Conservation (phyloP, 768 basidiomycete genomes). For the Tulasnella sp. region DNA sequence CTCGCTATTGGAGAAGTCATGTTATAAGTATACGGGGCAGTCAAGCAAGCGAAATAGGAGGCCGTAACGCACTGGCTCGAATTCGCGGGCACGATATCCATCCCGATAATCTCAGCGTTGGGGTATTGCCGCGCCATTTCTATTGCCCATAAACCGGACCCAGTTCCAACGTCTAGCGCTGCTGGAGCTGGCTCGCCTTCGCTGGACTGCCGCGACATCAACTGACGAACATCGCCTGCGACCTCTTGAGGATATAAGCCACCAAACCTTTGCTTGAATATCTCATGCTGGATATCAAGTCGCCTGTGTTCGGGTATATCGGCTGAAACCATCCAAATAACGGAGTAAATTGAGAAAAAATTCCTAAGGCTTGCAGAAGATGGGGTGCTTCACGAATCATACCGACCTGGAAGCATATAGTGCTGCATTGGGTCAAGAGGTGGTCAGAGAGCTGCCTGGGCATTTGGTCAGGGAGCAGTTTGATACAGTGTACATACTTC, state of each 20-base stretch:
- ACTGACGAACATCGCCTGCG: constrained; percentile 41
- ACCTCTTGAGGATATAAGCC: constrained; percentile 42
- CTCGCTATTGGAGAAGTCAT: background rate
- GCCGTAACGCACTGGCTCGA: background rate
- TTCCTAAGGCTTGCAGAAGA: too few species aligned
- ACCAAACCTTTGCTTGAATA: constrained; percentile 42
- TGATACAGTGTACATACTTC: background rate
- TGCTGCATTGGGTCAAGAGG: too few species aligned
- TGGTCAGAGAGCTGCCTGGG: too few species aligned
- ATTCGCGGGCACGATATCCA: constrained; percentile 23
- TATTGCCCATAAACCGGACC: constrained; percentile 44
- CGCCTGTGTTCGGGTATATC: constrained; percentile 45
- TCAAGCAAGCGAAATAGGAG: background rate
- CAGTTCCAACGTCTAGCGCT: constrained; percentile 44
- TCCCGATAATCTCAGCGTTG: background rate
- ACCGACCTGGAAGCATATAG: too few species aligned
- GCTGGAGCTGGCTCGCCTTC: constrained; percentile 36
- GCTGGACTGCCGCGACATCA: constrained; percentile 41
- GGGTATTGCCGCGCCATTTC: constrained; percentile 19
- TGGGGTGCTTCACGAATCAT: too few species aligned
- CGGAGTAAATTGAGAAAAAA: too few species aligned
- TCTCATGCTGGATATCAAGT: constrained; percentile 44
- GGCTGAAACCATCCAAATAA: constrained; percentile 16
- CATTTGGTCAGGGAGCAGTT: too few species aligned
- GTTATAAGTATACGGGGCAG: background rate